Percentiles rank a stretch among this genome's conserved stretches.
These are phyloP conservation scores for Boletus coccyginus DNA, from an alignment of 768 basidiomycete species.

Conservation along the genomic window DNA sequence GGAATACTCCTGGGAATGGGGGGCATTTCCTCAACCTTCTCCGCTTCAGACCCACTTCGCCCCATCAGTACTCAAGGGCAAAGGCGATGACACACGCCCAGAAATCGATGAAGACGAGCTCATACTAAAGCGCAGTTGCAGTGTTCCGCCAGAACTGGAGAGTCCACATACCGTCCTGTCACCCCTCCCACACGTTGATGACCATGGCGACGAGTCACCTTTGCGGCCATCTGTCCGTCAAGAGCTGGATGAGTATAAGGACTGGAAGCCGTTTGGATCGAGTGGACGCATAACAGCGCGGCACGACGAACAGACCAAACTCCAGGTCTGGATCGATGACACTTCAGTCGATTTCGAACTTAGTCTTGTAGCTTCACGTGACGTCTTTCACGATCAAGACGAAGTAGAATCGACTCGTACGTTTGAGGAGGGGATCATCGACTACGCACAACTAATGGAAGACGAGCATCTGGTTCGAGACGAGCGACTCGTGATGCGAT, in stretches of 20 bases:
- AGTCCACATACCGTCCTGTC: slow-evolving; percentile 34
- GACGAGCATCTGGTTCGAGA: slow-evolving; percentile 61
- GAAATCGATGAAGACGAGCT: slow-evolving; percentile 21
- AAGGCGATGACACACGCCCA: slow-evolving; percentile 8
- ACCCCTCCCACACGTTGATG: slow-evolving; percentile 20
- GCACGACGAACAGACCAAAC: slow-evolving; percentile 57
- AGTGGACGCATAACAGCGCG: slow-evolving; percentile 59
- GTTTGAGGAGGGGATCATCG: slow-evolving; percentile 62
- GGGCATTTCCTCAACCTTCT: slow-evolving; percentile 80
- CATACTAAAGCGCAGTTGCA: slow-evolving; percentile 46
- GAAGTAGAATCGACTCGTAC: slow-evolving; percentile 52
- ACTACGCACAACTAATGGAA: slow-evolving; percentile 62
- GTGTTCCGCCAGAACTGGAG: slow-evolving; percentile 54
- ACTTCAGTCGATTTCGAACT: slow-evolving; percentile 68
- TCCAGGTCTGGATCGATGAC: slow-evolving; percentile 63
- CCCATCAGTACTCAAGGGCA: slow-evolving; percentile 14
- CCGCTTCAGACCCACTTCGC: slow-evolving; percentile 54
- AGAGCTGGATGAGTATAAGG: slow-evolving; percentile 1
- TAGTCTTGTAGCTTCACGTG: slow-evolving; percentile 49
- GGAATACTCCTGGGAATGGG: slow-evolving; percentile 95
- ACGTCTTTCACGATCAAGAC: slow-evolving; percentile 35
- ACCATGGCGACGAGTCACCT: slow-evolving; percentile 21
- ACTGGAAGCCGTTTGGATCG: slow-evolving; percentile 37
- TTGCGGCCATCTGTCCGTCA: background rate
- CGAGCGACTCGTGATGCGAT: slow-evolving; percentile 69